Conservation (phyloP, 169 alveolate species). For the Theileria equi region DNA sequence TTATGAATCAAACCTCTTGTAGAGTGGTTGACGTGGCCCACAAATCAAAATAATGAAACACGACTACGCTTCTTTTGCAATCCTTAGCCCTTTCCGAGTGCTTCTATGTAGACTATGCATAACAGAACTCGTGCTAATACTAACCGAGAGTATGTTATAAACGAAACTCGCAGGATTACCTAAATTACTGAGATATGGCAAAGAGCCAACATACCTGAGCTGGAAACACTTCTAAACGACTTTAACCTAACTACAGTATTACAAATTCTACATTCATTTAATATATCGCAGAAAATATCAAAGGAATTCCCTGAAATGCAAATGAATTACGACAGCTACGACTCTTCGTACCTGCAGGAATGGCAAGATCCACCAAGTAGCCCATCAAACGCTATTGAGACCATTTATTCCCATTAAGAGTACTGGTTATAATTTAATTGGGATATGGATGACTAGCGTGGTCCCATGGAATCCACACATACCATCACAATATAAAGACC, state of each 20-base stretch:
- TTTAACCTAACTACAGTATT: constrained; percentile 10
- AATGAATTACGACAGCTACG: not conserved
- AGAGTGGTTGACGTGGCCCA: constrained; percentile 5
- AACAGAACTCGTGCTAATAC: not conserved
- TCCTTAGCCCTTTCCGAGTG: not conserved
- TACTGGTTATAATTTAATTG: not conserved
- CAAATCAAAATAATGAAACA: constrained; percentile 15
- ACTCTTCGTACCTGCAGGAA: constrained; percentile 17
- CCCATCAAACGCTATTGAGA: constrained; percentile 12
- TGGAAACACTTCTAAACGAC: constrained; percentile 9
- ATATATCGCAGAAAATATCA: constrained; percentile 8
- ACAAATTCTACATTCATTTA: constrained; percentile 6
- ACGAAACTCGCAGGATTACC: constrained; percentile 11
- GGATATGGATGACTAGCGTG: not conserved
- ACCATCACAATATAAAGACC: not conserved
- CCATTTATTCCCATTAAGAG: not conserved
- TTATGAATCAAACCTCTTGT: constrained; percentile 1
- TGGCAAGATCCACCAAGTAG: constrained; percentile 2
- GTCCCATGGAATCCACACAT: not conserved
- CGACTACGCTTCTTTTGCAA: constrained; percentile 1
- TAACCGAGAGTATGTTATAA: constrained; percentile 1
- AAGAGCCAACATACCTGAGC: constrained; percentile 12
- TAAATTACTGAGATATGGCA: not conserved
- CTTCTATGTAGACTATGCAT: not conserved
- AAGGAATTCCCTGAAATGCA: constrained; percentile 10